phyloP scores from a whole-genome alignment of 169 alveolate genomes.

The Cryptosporidium andersoni region DNA sequence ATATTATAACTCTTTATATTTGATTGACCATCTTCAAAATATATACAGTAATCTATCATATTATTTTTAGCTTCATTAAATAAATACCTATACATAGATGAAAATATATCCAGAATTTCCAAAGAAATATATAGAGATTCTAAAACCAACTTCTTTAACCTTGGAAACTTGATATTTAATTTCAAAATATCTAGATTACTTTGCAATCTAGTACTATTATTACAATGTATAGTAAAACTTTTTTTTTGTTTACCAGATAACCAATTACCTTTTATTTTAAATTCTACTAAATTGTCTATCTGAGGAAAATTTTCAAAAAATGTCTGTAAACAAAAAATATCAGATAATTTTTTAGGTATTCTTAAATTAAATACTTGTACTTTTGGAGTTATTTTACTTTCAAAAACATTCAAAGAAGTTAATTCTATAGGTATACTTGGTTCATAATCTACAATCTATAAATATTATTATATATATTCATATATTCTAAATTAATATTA shows the following conservation, averaged over 20 bases:
- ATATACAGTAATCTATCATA: background rate
- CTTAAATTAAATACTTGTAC: background rate
- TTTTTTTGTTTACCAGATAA: too few species aligned
- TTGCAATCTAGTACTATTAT: too few species aligned
- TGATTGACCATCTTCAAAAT: slow-evolving; percentile 12
- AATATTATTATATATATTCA: too few species aligned
- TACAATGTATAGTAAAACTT: too few species aligned
- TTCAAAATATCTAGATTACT: background rate
- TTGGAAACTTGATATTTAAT: background rate
- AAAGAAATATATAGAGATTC: slow-evolving; percentile 17
- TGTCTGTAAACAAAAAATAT: too few species aligned
- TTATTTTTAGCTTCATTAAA: too few species aligned
- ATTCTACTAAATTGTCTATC: background rate
- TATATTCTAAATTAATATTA: too few species aligned
- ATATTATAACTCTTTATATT: slow-evolving; percentile 9
- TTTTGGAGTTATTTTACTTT: background rate
- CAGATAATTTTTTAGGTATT: background rate
- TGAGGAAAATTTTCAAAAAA: slow-evolving; percentile 24
- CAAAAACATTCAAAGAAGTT: background rate
- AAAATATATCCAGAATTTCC: background rate
- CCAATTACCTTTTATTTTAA: background rate
- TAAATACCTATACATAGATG: too few species aligned
- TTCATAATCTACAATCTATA: slow-evolving; percentile 9
- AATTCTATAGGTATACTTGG: slow-evolving; percentile 3
- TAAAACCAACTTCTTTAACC: background rate